phyloP scores from a whole-genome alignment of 305 asterid species.

The Fraxinus albicans region DNA sequence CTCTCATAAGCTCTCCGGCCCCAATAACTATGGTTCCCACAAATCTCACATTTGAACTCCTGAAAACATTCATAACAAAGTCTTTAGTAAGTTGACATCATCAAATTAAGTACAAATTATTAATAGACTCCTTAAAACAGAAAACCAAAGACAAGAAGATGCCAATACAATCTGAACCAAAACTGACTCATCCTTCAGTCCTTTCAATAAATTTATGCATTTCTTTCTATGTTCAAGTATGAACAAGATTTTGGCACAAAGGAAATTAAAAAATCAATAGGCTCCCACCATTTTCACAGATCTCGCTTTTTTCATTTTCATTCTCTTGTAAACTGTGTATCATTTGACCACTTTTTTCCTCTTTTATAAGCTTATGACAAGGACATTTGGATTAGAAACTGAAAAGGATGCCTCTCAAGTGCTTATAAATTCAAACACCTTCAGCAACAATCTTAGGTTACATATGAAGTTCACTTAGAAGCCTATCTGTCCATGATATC shows the following conservation, averaged over 20 bases:
- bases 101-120: background rate
- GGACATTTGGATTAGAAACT: background rate
- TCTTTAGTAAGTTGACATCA: background rate
- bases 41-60: slow-evolving; percentile 98
- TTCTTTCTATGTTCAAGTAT: background rate
- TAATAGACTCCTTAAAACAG: background rate
- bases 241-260: background rate
- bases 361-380: background rate
- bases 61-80: slow-evolving; percentile 32
- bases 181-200: background rate
- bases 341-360: background rate
- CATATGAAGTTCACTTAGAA: background rate
- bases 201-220: background rate
- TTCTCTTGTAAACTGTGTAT: background rate
- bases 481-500: background rate
- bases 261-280: background rate
- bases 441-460: background rate
- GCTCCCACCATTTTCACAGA: background rate
- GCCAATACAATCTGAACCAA: background rate
- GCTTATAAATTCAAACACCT: background rate
- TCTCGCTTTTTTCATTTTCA: background rate
- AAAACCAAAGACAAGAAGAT: background rate
- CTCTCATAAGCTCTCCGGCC: slow-evolving; percentile 99
- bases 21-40: slow-evolving; percentile 99
- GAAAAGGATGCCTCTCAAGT: background rate